Base-by-base conservation (phyloP, 495 filamentous ascomycete species). In the Aspergillus campestris region DNA sequence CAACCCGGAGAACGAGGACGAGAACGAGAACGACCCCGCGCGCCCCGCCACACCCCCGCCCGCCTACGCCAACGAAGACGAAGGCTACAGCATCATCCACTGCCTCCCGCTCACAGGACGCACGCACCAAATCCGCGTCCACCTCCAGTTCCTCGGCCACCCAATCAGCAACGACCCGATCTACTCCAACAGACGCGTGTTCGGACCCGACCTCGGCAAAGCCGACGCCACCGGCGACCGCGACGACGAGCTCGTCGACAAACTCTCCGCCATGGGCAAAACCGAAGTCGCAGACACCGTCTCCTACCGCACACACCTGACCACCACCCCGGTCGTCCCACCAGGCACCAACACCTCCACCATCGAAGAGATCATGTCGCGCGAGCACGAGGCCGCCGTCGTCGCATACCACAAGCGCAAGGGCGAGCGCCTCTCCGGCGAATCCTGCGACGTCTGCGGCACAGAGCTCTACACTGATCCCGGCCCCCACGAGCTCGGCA, bases 101-200 rank as follows among this genome's bases (percentile, higher is more conserved):
- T 97, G 94, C 59, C 75, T 91, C 40, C 92, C 92, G 0, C 75
- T 96, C 14, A 98, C 92, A 0, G 92, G 92, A 0, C 80, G 92
- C 38, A 98, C 92, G 6, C 92, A 98, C 57, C 92, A 98, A 59
- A 79, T 98, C 13, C 79, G 92, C 18, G 94, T 98, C 8, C 92
- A 98, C 56, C 76, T 98, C 1, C 92, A 98, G 57, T 95, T 85
- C 58, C 67, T 98, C 8, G 92, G 92, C 7, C 85, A 98, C 55
- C 94, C 92, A 3, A 96, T 98, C 55, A 79, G 84, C 40, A 97
- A 97, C 60, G 92, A 98, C 59, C 92, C 92, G 3, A 98, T 98
- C 49, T 98, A 98, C 62, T 88, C 85, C 53, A 97, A 97, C 56
- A 83, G 86, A 46, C 79, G 79, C 38, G 92, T 97, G 13, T 98